Base-by-base conservation (phyloP, 1,139 yeast genomes). In the Wickerhamomyces sp. region DNA sequence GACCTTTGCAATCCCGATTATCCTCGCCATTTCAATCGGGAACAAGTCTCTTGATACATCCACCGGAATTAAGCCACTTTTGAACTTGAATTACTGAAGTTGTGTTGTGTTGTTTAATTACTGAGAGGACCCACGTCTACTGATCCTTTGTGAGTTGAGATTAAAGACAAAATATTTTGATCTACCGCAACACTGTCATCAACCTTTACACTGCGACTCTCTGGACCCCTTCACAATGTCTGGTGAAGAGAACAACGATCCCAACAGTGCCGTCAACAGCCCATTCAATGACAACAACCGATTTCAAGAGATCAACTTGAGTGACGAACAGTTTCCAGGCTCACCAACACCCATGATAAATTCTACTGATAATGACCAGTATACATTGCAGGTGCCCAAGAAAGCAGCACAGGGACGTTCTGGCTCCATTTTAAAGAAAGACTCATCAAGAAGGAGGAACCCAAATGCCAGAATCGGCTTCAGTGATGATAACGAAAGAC, bases 341-440 rank as follows among this genome's bases (percentile, higher is more conserved):
- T 22, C 21, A 7, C 19, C 23, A 4, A 22, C 19, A 17, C 21
- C 28, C 14, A 18, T 17, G 28, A 15, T 25, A 6, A 16, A 10
- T n/a, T 25, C 27, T 15, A 23, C 23, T 13, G 13, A 22, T 13
- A 26, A 26, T 24, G 37, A 33, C n/a, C 32, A 33, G 19, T n/a
- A n/a, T n/a, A 26, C 32, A n/a, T 18, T 26, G 15, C 27, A 13
- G 22, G 37, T 37, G 33, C 43, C 45, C 38, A 29, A 34, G 26
- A 36, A 34, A 15, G 34, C 36, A 4, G 20, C 33, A 17, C 28
- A 42, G 15, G 31, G 36, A 6, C n/a, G n/a, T n/a, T n/a, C n/a
- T n/a, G 52, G 51, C 2, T 48, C 54, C 5, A 49, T 49, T 7
- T 30, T 51, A 23, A 43, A 51, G 27, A 44, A 30, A 7, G 31